These are phyloP conservation scores for Candida nitratophila DNA, from an alignment of 805 yeast genomes.

Conservation along the genomic window DNA sequence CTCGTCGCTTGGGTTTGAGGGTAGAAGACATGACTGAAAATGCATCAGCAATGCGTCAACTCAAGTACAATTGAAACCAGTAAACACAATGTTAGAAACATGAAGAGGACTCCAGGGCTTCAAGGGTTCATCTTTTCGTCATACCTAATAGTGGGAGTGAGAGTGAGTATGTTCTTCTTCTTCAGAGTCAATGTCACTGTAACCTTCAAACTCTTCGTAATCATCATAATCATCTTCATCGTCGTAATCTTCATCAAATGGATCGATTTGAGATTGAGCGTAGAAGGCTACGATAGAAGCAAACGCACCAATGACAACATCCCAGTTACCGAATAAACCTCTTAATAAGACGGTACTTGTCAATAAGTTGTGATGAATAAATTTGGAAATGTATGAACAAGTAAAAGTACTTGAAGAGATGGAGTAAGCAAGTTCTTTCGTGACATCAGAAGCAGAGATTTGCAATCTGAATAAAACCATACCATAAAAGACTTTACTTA, in stretches of 20 bases:
- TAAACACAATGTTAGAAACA: no score
- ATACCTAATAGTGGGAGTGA: not conserved
- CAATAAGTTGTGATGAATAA: conserved; percentile 15
- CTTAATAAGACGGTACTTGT: conserved; percentile 32
- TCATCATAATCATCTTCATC: not conserved
- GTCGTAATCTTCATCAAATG: not conserved
- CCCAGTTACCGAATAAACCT: conserved; percentile 39
- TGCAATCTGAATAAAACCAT: conserved; percentile 28
- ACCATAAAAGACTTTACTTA: conserved; percentile 35
- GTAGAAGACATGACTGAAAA: no score
- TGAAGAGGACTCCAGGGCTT: no score
- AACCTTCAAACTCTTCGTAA: not conserved
- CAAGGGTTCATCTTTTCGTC: not conserved
- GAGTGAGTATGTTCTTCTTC: not conserved
- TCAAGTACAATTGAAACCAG: no score
- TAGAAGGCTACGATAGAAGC: conserved; percentile 42
- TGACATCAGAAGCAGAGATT: conserved; percentile 14
- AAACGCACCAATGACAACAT: conserved; percentile 38
- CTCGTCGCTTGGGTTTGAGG: no score
- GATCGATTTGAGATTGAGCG: conserved; percentile 31
- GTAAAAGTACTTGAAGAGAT: conserved; percentile 23
- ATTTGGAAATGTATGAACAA: conserved; percentile 12
- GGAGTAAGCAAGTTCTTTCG: conserved; percentile 25
- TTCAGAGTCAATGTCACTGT: not conserved
- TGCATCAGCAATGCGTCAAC: no score